Base-by-base conservation (phyloP, 23 red algal species). In the Gracilaria caudata region DNA sequence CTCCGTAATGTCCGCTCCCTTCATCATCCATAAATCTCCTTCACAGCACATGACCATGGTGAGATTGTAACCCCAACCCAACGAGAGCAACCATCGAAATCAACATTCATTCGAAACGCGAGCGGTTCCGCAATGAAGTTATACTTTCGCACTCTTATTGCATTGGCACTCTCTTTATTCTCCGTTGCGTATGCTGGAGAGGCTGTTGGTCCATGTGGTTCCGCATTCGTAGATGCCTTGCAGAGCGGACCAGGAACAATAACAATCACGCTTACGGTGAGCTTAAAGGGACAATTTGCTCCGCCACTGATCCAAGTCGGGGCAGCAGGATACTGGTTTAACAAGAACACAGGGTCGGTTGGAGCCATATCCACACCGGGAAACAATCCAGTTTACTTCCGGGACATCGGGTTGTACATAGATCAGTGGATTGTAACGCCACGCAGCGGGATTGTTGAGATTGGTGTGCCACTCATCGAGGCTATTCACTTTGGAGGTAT, bases 231-330 rank as follows among this genome's bases (percentile, higher is more conserved):
- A 32, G 60, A 65, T 65, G 60, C 26, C 20, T 1, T 65, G 20
- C 60, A 65, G 60, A 65, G 26, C 29, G 60, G 60, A 32, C 32
- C 60, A 0, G 60, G 60, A 16, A 65, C 60, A 2, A 65, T 65
- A 28, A 65, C 60, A 32, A 65, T 65, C 29, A 65, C 60, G 26
- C 60, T 65, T 23, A 65, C 60, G 7, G 60, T 65, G 25, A 65
- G 60, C 60, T 65, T 65, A 16, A 65, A 65, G 13, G 60, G 60
- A 4, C 60, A 65, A 65, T 65, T 65, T 65, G 26, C 32, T 65
- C 60, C 60, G 32, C 60, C 60, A 32, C 23, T 34, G 60, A 65
- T 65, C 25, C 60, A 65, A 65, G 60, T 65, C 29, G 60, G 60
- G 3, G 60, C 60, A 29, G 60, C 60, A 29, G 60, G 60, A 1